phyloP scores from a whole-genome alignment of 768 basidiomycete species.

The Favolaschia claudopus region DNA sequence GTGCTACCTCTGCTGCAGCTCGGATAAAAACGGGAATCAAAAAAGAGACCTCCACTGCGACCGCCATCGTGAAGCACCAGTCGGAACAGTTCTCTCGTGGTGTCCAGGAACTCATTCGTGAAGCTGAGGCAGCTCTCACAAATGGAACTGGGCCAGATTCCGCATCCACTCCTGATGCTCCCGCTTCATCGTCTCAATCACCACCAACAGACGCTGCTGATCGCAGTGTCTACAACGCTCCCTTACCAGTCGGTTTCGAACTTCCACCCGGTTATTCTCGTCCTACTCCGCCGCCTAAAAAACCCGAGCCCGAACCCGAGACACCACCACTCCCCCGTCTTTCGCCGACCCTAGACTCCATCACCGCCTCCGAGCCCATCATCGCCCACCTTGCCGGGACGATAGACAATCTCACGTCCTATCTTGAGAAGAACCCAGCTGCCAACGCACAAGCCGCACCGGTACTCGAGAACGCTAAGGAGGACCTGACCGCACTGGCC shows the following conservation, averaged over 20 bases:
- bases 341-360: constrained; percentile 78
- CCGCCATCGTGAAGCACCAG: constrained; percentile 52
- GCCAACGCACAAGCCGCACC: constrained; percentile 72
- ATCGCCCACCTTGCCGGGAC: constrained; percentile 90
- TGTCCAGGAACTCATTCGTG: constrained; percentile 68
- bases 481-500: constrained; percentile 80
- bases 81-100: constrained; percentile 65
- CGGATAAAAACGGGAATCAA: constrained; percentile 59
- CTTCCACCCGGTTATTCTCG: constrained; percentile 88
- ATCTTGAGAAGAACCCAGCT: constrained; percentile 76
- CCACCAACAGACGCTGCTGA: constrained; percentile 23
- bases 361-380: constrained; percentile 85
- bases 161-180: constrained; percentile 35
- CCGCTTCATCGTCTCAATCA: constrained; percentile 23
- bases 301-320: constrained; percentile 31
- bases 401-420: constrained; percentile 90
- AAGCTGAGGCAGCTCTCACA: constrained; percentile 77
- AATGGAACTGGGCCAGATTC: constrained; percentile 44
- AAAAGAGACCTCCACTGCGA: constrained; percentile 34
- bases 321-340: constrained; percentile 70
- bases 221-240: constrained; percentile 67
- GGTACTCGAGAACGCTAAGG: constrained; percentile 82
- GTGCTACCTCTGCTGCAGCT: constrained; percentile 50
- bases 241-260: constrained; percentile 93
- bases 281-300: constrained; percentile 62